Evolutionary conservation across 768 basidiomycete genomes (phyloP), one percentile per base, ranked within the genome.

Genomic region (Trametes meyenii): DNA sequence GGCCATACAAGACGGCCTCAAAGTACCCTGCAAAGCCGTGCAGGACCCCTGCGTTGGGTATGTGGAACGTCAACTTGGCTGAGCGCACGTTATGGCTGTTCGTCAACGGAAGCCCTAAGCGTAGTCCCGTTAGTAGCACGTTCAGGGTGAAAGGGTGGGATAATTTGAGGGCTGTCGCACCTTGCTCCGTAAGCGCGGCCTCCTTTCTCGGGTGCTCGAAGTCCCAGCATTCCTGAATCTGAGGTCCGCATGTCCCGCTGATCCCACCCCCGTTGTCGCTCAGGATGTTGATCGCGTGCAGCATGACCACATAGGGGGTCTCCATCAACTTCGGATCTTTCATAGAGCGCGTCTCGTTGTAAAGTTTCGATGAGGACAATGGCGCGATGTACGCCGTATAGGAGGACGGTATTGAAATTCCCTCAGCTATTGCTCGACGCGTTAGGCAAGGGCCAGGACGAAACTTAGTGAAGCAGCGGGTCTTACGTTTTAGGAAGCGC

Each of bases 241-340:
- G 85, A 1, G 87, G 81, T 14, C 95, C 94, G 76, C 92, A 94
- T 48, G 84, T 81, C 17, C 85, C 86, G 67, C 80, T 78, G 38
- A 79, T 66, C 43, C 84, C 82, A 29, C 83, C 83, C 46, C 89
- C 84, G 50, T 90, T 79, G 8, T 88, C 94, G 59, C 91, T 93
- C 43, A 99, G 80, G 60, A 95, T 82, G 65, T 94, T 96, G 63
- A 94, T 90, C 10, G 94, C 92, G 70, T 93, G 89, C 73, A 99
- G 94, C 96, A 98, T 96, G 62, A 98, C 97, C 17, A 99, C 97
- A 68, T 98, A 98, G 0, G 97, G 96, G 35, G 95, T 98, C 76
- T 99, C 97, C 60, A 90, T 73, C 24, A 86, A 83, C 73, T 91
- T 92, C 36, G 84, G 76, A 63, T 84, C 86, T 69, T 84, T 90